Evolutionary conservation across 2,329 filamentous ascomycete genomes (phyloP), one percentile per base, ranked within the genome.

Genomic region (Clonostachys byssicola): DNA sequence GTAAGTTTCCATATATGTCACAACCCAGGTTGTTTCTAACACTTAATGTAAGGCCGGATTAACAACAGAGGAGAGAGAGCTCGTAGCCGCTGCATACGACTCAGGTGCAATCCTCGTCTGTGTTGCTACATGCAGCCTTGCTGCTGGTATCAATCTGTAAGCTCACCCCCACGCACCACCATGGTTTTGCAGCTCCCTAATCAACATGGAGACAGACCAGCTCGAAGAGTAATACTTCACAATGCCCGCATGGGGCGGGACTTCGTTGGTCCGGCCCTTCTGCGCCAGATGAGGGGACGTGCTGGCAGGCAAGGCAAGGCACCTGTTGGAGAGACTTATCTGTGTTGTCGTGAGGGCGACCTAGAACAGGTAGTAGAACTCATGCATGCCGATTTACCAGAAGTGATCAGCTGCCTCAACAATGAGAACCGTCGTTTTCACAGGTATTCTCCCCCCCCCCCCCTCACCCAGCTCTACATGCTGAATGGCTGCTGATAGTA

Each of bases 271-370:
- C 87, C 88, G 12, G 83, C 87, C 5, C 88, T 92, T 83, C 71
- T 92, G 63, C 80, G 86, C 43, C 88, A 92, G 64, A 92, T 91
- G 88, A 80, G 86, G 58, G 88, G 88, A 4, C 77, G 88, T 50
- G 88, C 88, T 17, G 88, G 88, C 7, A 78, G 88, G 46, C 90
- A 90, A 64, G 88, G 88, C 43, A 91, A 89, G 58, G 86, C 89
- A 47, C 85, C 88, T 44, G 70, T 88, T 42, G 88, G 88, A 3
- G 88, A 91, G 66, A 91, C 86, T 2, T 91, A 87, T 60, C 69
- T 91, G 2, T 90, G 87, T 59, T 91, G 87, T 57, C 78, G 82
- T 33, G 78, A 82, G 56, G 65, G 72, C 10, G 88, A 91, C 54
- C 64, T 91, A 13, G 83, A 88, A 57, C 79, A 79, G 14, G 85